phyloP scores from a whole-genome alignment of 345 rosid species.

The Jatropha curcas region DNA sequence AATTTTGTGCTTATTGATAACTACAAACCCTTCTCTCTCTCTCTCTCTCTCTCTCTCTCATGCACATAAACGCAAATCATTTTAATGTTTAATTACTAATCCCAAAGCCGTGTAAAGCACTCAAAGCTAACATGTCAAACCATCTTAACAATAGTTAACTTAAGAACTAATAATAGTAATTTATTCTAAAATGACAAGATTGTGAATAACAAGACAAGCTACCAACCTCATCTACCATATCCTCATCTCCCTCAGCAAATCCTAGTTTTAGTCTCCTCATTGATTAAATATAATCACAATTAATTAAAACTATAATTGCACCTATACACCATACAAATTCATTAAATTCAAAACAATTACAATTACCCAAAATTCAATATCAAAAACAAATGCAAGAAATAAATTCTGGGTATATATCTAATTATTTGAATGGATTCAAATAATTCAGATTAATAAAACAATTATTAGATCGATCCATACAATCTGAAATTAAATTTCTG shows the following conservation, averaged over 20 bases:
- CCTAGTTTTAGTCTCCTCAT: not conserved
- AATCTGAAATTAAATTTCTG: too few species aligned
- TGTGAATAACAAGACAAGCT: not conserved
- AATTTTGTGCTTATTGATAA: conserved; percentile 19
- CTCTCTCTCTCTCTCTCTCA: not conserved
- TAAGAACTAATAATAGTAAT: conserved; percentile 5
- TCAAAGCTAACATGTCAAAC: conserved; percentile 24
- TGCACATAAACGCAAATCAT: not conserved
- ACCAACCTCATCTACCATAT: conserved; percentile 17
- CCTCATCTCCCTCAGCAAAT: not conserved
- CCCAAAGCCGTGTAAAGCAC: conserved; percentile 33
- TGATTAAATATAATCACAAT: not conserved
- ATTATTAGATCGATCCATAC: conserved; percentile 3
- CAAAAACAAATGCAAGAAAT: not conserved
- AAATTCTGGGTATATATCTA: too few species aligned
- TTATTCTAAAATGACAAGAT: too few species aligned
- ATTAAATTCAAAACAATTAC: not conserved
- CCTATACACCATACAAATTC: not conserved
- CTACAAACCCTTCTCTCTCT: not conserved
- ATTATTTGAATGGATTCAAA: not conserved
- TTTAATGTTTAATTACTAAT: conserved; percentile 4
- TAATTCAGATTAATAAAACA: not conserved
- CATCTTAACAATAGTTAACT: not conserved
- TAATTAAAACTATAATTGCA: not conserved
- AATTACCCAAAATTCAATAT: not conserved